These are phyloP conservation scores for Fusarium sp. DNA, from an alignment of 2,329 filamentous ascomycete species.

Conservation along the genomic window DNA sequence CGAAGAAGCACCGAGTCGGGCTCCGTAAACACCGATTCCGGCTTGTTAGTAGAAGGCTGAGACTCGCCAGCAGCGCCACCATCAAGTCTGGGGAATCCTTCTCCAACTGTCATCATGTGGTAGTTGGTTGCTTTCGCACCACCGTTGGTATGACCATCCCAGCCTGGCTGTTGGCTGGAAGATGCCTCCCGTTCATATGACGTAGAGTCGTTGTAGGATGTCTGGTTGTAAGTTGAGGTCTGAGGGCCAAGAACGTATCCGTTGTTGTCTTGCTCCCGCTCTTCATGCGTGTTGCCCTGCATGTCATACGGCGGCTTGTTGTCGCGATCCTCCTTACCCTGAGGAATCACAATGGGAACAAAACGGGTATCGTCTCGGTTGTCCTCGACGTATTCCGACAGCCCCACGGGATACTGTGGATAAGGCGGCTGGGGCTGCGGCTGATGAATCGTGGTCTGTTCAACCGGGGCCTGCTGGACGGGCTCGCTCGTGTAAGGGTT, in stretches of 20 bases:
- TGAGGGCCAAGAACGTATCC: constrained; percentile 10
- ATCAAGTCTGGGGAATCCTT: constrained; percentile 41
- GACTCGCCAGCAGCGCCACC: constrained; percentile 8
- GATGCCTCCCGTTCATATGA: constrained; percentile 7
- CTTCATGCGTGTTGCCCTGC: constrained; percentile 16
- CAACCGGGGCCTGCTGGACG: constrained; percentile 39
- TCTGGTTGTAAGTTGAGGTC: constrained; percentile 16
- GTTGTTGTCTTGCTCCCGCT: constrained; percentile 13
- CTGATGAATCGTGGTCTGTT: constrained; percentile 21
- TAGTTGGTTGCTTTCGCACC: constrained; percentile 22
- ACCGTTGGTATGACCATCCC: constrained; percentile 24
- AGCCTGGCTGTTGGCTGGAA: constrained; percentile 17
- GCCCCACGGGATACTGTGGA: constrained; percentile 25
- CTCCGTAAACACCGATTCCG: constrained; percentile 37
- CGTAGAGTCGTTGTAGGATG: constrained; percentile 17
- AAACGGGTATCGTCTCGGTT: constrained; percentile 28
- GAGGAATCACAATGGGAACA: constrained; percentile 36
- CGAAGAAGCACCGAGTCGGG: constrained; percentile 36
- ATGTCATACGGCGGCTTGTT: constrained; percentile 13
- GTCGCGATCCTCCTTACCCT: constrained; percentile 28
- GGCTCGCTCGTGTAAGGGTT: constrained; percentile 68
- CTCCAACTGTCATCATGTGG: constrained; percentile 37
- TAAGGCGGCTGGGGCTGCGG: constrained; percentile 7
- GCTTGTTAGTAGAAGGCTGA: constrained; percentile 7
- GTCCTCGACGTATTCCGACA: constrained; percentile 31